A percentile compares a stretch with the other conserved stretches of the same genome.
These are phyloP conservation scores for Escallonia rubra DNA, from an alignment of 129 eudicot genomes.

Conservation along the genomic window DNA sequence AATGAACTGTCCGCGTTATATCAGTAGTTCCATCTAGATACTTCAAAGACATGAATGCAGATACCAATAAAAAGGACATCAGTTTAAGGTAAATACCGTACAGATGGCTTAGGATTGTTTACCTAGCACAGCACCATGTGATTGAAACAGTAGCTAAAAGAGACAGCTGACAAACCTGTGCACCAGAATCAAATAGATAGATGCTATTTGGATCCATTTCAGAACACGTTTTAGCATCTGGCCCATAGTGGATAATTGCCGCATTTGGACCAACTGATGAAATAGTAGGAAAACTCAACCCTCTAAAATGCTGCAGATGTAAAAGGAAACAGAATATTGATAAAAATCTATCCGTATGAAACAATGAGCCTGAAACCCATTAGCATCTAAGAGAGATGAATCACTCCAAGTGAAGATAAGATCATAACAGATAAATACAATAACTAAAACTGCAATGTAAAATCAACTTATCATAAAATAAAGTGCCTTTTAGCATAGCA, in stretches of 20 bases:
- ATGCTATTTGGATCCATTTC: slow-evolving; percentile 88
- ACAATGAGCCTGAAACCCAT: too few relatives aligned
- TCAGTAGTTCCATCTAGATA: slow-evolving; percentile 98
- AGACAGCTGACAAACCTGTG: slow-evolving; percentile 58
- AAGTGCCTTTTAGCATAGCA: too few relatives aligned
- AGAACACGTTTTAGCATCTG: slow-evolving; percentile 78
- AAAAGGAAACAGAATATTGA: background rate
- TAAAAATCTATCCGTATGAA: too few relatives aligned
- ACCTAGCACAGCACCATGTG: background rate
- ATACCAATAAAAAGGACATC: background rate
- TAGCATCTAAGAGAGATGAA: too few relatives aligned
- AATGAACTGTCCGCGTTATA: slow-evolving; percentile 95
- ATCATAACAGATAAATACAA: too few relatives aligned
- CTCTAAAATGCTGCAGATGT: slow-evolving; percentile 74
- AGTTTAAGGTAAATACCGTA: background rate
- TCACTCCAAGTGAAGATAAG: too few relatives aligned
- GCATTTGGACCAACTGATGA: slow-evolving; percentile 98
- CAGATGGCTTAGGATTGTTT: background rate
- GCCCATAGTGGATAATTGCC: slow-evolving; percentile 84
- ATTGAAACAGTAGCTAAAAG: background rate
- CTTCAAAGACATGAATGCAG: slow-evolving; percentile 24
- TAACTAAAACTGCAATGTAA: too few relatives aligned
- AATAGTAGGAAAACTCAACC: slow-evolving; percentile 95
- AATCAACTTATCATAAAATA: too few relatives aligned
- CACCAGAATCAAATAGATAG: slow-evolving; percentile 95